Base-by-base conservation (phyloP, 1,284 basidiomycete species). In the Moesziomyces globuligerus region DNA sequence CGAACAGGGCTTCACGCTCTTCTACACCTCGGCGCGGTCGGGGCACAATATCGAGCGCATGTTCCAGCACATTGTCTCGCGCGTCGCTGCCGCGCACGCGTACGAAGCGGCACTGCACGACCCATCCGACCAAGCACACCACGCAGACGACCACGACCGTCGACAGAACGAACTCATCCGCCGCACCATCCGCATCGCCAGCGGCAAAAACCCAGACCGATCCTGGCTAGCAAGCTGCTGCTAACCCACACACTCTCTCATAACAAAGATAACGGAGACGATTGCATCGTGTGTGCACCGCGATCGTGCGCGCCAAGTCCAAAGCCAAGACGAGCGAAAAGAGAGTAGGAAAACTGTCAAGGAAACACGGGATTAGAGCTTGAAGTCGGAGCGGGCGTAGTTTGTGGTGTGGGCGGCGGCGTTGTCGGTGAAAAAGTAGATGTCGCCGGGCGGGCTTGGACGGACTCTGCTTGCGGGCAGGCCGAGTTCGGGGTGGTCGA, bases 391-490 rank as follows among this genome's bases (percentile, higher is more conserved):
- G 48, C 60, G 60, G 9, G 37, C 48, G 36, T 79, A 80, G 29
- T 71, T 51, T 10, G 74, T 75, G 43, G 66, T 72, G 34, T 73
- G 68, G 42, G 62, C 54, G 3, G 80, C 80, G 0, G 75, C 72
- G 23, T 80, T 52, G 46, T 80, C 79, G 15, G 76, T 73, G 52
- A 83, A 79, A 52, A 76, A 82, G 50, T 79, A 79, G 29, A 82
- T 72, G 56, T 78, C 75, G 21, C 94, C 94, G 13, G 92, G 93
- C 55, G 86, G 86, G 6, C 86, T 87, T 1, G 91, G 93, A 60
- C 87, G 88, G 43, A 98, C 93, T 43, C 90, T 87, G 23, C 91
- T 90, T 36, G 92, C 88, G 5, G 95, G 96, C 17, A 98, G 85
- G 26, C 89, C 89, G 45, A 86, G 84, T 81, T 94, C 90, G 8